Base-by-base conservation (phyloP, 495 filamentous ascomycete genomes). In the Neurospora africana region DNA sequence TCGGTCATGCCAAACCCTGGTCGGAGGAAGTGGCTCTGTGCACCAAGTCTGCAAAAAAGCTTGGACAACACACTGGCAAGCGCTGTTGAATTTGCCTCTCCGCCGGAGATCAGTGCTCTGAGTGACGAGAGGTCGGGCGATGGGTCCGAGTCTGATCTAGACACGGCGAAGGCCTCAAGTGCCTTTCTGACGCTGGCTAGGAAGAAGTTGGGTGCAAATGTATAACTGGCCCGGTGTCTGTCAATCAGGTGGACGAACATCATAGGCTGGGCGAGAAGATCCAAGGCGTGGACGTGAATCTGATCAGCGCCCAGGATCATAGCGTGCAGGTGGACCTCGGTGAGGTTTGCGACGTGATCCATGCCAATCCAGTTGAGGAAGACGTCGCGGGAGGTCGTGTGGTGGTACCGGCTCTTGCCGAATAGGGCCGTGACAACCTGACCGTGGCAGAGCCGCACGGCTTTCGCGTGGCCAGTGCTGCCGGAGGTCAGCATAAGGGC, bases 171-270 rank as follows among this genome's bases (percentile, higher is more conserved):
- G 5, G 61, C 36, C 41, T 72, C 44, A 5, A 73, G 41, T 6
- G 23, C 35, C n/a, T 61, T 38, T 19, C 67, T 19, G 1, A 81
- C 47, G 75, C 74, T 79, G 17, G 79, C 79, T 7, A 88, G 79
- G 69, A 89, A 86, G 81, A 87, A 89, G 72, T 90, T 88, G 0
- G 88, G 87, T 0, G 85, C 85, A 74, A 89, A 90, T 0, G 83
- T 82, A 11, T 79, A 75, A 2, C 83, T 78, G 2, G 87, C 83
- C 9, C 75, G 78, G 73, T 89, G 82, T 2, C 72, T 68, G 47
- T 79, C 75, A 8, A 87, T 69, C 10, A 86, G 76, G 13, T 83
- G 70, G 0, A 88, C 67, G 61, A 87, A 84, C 2, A 41, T n/a
- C 1, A 76, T 27, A 0, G 88, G 87, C 13, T 80, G 70, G 0